Conservation (phyloP, 2,329 filamentous ascomycete genomes). For the Fusarium oxysporum region DNA sequence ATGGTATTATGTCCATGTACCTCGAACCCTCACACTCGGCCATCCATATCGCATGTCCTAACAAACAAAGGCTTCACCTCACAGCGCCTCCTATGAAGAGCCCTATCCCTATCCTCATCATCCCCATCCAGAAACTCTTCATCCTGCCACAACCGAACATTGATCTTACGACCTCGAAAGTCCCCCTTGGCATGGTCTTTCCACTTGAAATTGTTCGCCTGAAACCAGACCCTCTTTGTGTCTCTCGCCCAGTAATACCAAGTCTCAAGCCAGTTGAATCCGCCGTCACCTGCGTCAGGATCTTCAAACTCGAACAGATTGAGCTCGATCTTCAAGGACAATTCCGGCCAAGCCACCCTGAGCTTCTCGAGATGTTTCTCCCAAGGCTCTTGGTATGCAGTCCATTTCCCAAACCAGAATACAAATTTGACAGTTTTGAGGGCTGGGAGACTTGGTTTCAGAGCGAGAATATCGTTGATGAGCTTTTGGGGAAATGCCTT, state of each 20-base stretch:
- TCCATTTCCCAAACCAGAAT: neutral
- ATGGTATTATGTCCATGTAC: fast-evolving
- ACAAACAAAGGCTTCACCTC: neutral
- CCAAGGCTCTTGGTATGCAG: fast-evolving
- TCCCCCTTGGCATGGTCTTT: neutral
- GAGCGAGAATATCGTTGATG: neutral
- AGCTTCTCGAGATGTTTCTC: neutral
- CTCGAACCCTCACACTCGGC: fast-evolving
- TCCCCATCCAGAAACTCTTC: fast-evolving
- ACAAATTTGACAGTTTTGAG: neutral
- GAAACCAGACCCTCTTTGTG: neutral
- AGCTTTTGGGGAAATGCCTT: neutral
- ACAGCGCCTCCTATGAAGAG: neutral
- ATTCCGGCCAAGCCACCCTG: neutral
- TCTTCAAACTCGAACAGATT: neutral
- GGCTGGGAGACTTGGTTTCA: neutral
- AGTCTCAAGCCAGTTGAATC: neutral
- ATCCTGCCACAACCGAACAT: neutral
- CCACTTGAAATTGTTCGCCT: neutral
- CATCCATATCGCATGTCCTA: neutral
- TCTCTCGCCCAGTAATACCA: neutral
- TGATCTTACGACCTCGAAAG: neutral
- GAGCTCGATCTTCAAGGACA: neutral
- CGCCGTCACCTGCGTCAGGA: neutral
- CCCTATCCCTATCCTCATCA: neutral